These are phyloP conservation scores for Curvularia verruculosa DNA, from an alignment of 2,329 filamentous ascomycete genomes.

Conservation along the genomic window DNA sequence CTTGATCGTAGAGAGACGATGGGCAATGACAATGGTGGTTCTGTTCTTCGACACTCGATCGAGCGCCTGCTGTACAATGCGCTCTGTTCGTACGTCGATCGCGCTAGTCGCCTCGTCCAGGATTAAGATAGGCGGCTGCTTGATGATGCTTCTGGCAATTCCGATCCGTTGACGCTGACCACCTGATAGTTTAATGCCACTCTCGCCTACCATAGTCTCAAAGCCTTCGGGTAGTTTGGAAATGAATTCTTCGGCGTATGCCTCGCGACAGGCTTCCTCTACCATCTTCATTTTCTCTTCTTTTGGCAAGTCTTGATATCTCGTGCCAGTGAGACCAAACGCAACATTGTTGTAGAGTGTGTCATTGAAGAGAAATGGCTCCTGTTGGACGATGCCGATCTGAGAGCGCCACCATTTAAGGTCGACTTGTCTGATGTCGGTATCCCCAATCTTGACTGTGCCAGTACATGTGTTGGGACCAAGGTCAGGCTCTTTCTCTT, in stretches of 20 bases:
- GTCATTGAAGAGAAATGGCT: slow-evolving; percentile 51
- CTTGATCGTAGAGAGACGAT: slow-evolving; percentile 75
- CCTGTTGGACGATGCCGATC: slow-evolving; percentile 53
- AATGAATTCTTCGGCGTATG: slow-evolving; percentile 50
- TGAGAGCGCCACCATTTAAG: slow-evolving; percentile 55
- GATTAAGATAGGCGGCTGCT: slow-evolving; percentile 69
- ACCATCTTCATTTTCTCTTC: slow-evolving; percentile 64
- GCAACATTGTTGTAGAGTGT: slow-evolving; percentile 50
- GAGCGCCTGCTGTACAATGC: slow-evolving; percentile 63
- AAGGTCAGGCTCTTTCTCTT: slow-evolving; percentile 25
- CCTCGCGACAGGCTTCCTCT: slow-evolving; percentile 47
- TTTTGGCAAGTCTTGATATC: slow-evolving; percentile 59
- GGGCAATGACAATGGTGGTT: slow-evolving; percentile 79
- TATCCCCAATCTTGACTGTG: slow-evolving; percentile 35
- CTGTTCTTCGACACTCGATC: slow-evolving; percentile 65
- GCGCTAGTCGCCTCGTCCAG: slow-evolving; percentile 80
- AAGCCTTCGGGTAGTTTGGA: slow-evolving; percentile 62
- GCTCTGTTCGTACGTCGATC: slow-evolving; percentile 62
- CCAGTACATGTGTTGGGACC: slow-evolving; percentile 45
- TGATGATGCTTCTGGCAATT: slow-evolving; percentile 73
- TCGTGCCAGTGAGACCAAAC: slow-evolving; percentile 47
- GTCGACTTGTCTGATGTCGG: slow-evolving; percentile 40
- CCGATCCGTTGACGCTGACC: slow-evolving; percentile 84
- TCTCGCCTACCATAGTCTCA: slow-evolving; percentile 75
- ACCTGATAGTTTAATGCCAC: slow-evolving; percentile 78